Evolutionary conservation across 1,284 basidiomycete species (phyloP), one percentile per base, ranked within the genome.

Genomic region (Moesziomyces antarcticus): DNA sequence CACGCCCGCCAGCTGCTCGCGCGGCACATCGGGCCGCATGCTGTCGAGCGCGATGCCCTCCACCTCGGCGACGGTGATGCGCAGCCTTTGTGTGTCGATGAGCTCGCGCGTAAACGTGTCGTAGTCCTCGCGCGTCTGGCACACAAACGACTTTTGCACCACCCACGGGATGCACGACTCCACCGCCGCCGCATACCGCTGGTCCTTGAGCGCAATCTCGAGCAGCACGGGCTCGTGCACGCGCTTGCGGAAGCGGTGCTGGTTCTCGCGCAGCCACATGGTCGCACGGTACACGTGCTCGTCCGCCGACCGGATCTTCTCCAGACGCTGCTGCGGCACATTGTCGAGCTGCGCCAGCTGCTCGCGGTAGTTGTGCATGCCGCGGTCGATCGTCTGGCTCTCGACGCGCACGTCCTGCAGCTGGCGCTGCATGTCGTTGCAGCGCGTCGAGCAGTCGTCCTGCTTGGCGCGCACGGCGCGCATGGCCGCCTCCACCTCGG

Each of bases 151-250:
- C 92, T 96, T 77, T n/a, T 59, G 70, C n/a, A 71, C 53, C 1
- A 41, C 85, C 20, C 77, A 78, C 56, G 81, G 88, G 67, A 97
- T 90, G 55, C 90, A 91, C 0, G 88, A 87, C 81, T 99, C 96
- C 7, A 98, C 89, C 7, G 91, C 89, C 77, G 89, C 86, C 1
- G 89, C 89, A 65, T 87, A 92, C 2, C 58, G 50, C 62, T 85
- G 86, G 80, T 94, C 88, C 22, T 90, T 89, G 18, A 97, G 88
- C 35, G 86, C 89, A 52, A 94, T 86, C 50, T 75, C 27, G 88
- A 91, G 59, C 92, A 88, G 77, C 88, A 88, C 89, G 2, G 97
- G 96, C 83, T 94, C 92, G 69, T 92, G 89, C n/a, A 98, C 90
- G 49, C 90, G 88, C 86, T 89, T 90, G 80, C 88, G 89, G 86